Evolutionary conservation across 2,329 filamentous ascomycete species (phyloP), one percentile per base, ranked within the genome.

Genomic region (Leptographium radiaticola): DNA sequence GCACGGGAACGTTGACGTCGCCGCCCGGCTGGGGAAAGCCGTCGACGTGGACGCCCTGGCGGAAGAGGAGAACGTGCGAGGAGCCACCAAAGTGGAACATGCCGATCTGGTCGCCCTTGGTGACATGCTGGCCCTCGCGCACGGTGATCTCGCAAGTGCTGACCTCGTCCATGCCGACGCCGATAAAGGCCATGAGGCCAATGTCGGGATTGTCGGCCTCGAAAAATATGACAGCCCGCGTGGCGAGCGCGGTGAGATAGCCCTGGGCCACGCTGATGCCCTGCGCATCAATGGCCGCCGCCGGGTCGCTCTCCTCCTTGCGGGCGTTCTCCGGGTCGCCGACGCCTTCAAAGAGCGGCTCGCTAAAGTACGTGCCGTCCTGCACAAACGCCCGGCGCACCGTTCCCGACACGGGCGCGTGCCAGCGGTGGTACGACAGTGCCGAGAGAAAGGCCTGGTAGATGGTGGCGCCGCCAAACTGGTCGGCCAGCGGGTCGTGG

Each of bases 31-130:
- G 52, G 2, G 67, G 67, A 36, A 68, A 68, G 2, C 63, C 65
- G n/a, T 69, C 64, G 0, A 80, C 56, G 53, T 72, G 68, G 36
- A 83, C 76, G 0, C 70, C 75, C 58, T 76, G 72, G 31, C 77
- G 67, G 68, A 89, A 88, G 3, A 89, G 62, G 59, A 89, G 62
- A 60, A 82, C 86, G 63, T 87, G 80, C 1, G 80, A 81, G 8
- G 77, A 83, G 0, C 86, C 86, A n/a, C 86, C 86, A 63, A 84
- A 89, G 63, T 89, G 86, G 67, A 89, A 89, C 84, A 87, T 88
- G 44, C 86, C 86, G 42, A 82, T 71, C 68, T 88, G 70, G 6
- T 88, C 77, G 1, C 86, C 86, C 71, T 88, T 89, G 52, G 71
- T 71, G 16, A 89, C 63, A 52, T 75, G 73, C 63, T 88, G 75